Evolutionary conservation across 1,139 yeast genomes (phyloP), one percentile per base, ranked within the genome.

Genomic region (Taphrina populina): DNA sequence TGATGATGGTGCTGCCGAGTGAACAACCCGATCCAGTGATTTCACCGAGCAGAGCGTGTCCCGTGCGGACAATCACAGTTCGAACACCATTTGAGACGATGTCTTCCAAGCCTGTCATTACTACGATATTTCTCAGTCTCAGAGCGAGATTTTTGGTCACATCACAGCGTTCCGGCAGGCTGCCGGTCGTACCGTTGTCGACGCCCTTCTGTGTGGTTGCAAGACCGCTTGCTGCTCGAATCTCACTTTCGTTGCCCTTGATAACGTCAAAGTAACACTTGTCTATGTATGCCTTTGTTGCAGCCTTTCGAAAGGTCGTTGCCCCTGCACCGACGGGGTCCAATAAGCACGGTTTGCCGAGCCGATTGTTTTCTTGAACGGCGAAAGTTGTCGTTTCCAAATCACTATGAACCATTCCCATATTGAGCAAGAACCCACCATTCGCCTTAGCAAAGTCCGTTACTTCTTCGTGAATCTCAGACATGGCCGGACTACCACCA

Each of bases 271-370:
- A 76, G 46, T 79, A 79, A 1, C 88, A 90, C 13, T 65, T 58
- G 45, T 81, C 75, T 36, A 88, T 68, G 8, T 88, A 64, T 1
- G 67, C 65, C 32, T 73, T 69, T 54, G 82, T 76, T 26, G 81
- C 73, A 2, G 69, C 66, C 33, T 74, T 71, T 59, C 97, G 73
- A 7, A 80, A 77, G 1, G 65, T 61, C 0, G 95, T 77, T 0
- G 96, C 96, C 26, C 95, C 95, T 39, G 84, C 88, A 0, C 92
- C 97, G 11, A 90, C 96, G 0, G 96, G 97, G 66, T 90, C 97
- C 63, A 84, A 82, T 0, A 88, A 79, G 35, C 88, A 76, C 4
- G 86, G 90, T 56, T 76, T 75, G 6, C 80, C 78, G 15, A 70
- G 65, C 23, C 67, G 67, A 65, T 84, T 84, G 66, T 88, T 88